Evolutionary conservation across 2,329 filamentous ascomycete genomes (phyloP).

Genomic region (Westerdykella aurantiaca): DNA sequence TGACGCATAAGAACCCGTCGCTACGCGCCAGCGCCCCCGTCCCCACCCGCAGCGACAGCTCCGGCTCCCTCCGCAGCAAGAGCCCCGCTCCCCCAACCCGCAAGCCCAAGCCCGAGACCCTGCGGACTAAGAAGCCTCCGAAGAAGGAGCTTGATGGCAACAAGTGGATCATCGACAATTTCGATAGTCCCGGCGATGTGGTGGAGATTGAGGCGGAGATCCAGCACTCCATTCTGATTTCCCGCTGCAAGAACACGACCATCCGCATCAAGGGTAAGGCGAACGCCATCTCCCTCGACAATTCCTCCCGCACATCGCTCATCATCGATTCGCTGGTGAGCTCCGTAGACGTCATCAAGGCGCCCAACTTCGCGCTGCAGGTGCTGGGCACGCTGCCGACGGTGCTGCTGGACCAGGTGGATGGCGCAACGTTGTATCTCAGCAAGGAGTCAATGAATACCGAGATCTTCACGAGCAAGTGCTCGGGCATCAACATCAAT

Average conservation of each 20-base stretch:
- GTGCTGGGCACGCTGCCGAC: constrained; percentile 82
- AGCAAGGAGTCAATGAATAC: constrained; percentile 70
- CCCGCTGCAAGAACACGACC: constrained; percentile 83
- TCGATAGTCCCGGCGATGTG: constrained; percentile 65
- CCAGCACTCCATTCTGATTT: constrained; percentile 85
- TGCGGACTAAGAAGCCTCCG: constrained; percentile 45
- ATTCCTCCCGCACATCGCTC: constrained; percentile 75
- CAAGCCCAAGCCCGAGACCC: constrained; percentile 46
- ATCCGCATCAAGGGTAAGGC: constrained; percentile 88
- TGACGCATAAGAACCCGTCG: constrained; percentile 97
- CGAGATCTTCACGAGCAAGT: constrained; percentile 87
- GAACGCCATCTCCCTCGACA: constrained; percentile 95
- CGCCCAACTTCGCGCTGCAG: constrained; percentile 88
- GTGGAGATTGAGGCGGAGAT: constrained; percentile 77
- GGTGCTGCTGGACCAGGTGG: constrained; percentile 85
- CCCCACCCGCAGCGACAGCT: constrained; percentile 52
- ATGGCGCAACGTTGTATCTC: constrained; percentile 82
- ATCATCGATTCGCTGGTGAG: constrained; percentile 86
- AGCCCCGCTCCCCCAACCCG: constrained; percentile 76
- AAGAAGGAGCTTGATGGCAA: constrained; percentile 55
- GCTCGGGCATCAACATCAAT: constrained; percentile 78
- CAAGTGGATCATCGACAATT: constrained; percentile 97
- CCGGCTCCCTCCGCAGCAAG: constrained; percentile 57
- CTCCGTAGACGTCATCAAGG: constrained; percentile 92
- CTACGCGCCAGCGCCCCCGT: constrained; percentile 70